Conservation (phyloP, 129 eudicot species). For the Centella asiatica region DNA sequence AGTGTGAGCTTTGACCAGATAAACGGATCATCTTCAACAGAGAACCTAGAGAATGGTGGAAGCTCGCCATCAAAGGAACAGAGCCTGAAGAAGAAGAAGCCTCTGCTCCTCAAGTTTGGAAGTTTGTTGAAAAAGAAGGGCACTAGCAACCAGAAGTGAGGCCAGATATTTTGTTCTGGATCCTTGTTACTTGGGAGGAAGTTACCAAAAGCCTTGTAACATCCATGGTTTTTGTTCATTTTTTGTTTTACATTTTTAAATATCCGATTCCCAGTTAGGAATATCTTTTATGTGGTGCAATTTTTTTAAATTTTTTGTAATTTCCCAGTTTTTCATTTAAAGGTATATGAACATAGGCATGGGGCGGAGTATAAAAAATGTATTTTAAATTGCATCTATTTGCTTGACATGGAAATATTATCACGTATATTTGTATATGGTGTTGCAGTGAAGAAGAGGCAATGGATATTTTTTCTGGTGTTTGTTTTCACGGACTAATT, state of each 20-base stretch:
- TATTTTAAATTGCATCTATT: neutral
- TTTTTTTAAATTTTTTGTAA: neutral
- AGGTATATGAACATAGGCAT: neutral
- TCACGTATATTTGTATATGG: neutral
- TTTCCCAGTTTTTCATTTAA: neutral
- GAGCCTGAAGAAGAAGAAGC: constrained; percentile 84
- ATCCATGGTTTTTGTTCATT: constrained; percentile 27
- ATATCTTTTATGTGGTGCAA: constrained; percentile 20
- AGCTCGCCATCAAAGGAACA: constrained; percentile 54
- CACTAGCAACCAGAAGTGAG: constrained; percentile 42
- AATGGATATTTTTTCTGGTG: too few relatives aligned
- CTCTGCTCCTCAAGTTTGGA: constrained; percentile 75
- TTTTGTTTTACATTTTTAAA: constrained; percentile 14
- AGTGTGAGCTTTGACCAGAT: constrained; percentile 44
- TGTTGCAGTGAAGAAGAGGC: too few relatives aligned
- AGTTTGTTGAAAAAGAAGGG: constrained; percentile 80
- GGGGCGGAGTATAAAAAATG: neutral
- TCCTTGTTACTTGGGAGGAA: constrained; percentile 23
- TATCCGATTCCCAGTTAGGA: constrained; percentile 10
- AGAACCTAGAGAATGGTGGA: constrained; percentile 43
- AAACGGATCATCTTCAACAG: constrained; percentile 42
- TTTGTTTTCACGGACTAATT: too few relatives aligned
- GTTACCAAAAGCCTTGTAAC: constrained; percentile 27
- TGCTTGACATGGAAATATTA: neutral
- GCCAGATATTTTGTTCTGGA: constrained; percentile 15